These are phyloP conservation scores for Suhomyces terraborum DNA, from an alignment of 1,139 yeast species.

Conservation along the genomic window DNA sequence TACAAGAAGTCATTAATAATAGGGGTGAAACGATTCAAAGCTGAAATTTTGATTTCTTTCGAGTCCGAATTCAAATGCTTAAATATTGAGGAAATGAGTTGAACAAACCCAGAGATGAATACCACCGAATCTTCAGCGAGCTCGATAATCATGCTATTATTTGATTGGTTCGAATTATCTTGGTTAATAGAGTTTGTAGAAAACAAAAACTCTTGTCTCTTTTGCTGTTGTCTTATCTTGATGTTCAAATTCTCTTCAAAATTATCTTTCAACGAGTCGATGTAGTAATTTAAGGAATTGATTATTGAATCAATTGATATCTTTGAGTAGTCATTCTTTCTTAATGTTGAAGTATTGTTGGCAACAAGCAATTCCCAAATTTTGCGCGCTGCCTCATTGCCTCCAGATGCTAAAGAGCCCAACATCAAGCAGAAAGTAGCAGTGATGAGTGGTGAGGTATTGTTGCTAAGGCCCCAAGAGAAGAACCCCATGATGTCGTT, in stretches of 20 bases:
- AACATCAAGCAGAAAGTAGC: constrained; percentile 81
- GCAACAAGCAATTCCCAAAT: constrained; percentile 45
- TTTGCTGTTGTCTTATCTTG: constrained; percentile 35
- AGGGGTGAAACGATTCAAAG: constrained; percentile 41
- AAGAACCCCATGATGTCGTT: constrained; percentile 66
- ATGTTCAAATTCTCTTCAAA: constrained; percentile 40
- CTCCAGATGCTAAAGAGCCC: constrained; percentile 71
- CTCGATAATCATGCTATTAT: constrained; percentile 43
- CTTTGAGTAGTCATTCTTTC: constrained; percentile 45
- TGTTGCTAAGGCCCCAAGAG: constrained; percentile 85
- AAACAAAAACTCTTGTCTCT: constrained; percentile 41
- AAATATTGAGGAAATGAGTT: constrained; percentile 40
- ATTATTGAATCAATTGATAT: constrained; percentile 63
- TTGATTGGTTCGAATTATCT: constrained; percentile 20
- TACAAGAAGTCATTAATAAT: constrained; percentile 39
- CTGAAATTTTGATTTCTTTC: constrained; percentile 31
- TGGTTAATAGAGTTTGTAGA: constrained; percentile 22
- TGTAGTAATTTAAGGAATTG: constrained; percentile 58
- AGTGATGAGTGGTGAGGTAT: constrained; percentile 74
- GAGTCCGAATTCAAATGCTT: constrained; percentile 32
- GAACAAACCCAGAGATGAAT: constrained; percentile 70
- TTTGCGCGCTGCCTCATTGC: constrained; percentile 47
- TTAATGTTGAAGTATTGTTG: constrained; percentile 28
- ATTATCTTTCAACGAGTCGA: constrained; percentile 50
- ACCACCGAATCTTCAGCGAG: constrained; percentile 82